These are phyloP conservation scores for Sicyos edulis DNA, from an alignment of 306 rosid species.

Conservation along the genomic window DNA sequence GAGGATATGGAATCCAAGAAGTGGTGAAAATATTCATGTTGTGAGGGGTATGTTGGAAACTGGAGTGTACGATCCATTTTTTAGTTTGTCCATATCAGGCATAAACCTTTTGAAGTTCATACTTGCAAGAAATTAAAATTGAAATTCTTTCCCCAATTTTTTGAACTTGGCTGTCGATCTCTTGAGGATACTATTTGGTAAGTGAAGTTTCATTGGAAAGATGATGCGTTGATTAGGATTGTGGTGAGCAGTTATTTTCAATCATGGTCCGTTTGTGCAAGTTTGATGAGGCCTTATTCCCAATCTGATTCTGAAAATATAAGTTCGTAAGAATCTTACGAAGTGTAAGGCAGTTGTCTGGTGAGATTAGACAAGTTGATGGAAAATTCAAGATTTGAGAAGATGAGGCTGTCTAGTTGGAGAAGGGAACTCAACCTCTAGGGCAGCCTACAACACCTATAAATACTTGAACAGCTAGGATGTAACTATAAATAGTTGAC, in stretches of 20 bases:
- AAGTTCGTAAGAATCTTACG: background rate
- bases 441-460: background rate
- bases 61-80: conserved; percentile 1
- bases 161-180: background rate
- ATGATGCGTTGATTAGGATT: background rate
- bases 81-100: conserved; percentile 2
- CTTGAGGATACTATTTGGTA: background rate
- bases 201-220: background rate
- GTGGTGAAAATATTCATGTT: conserved; percentile 68
- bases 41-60: conserved; percentile 52
- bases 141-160: background rate
- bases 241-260: background rate
- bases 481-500: background rate
- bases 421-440: background rate
- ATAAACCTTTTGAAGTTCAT: background rate
- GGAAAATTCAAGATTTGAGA: no score
- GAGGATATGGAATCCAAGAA: conserved; percentile 88
- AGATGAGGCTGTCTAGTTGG: background rate
- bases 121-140: background rate
- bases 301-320: background rate
- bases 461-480: background rate
- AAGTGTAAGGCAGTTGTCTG: background rate
- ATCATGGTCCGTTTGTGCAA: background rate
- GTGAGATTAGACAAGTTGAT: no score
- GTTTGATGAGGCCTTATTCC: background rate